These are phyloP conservation scores for Tolypocladium pustulatum DNA, from an alignment of 2,329 filamentous ascomycete species.

Conservation along the genomic window DNA sequence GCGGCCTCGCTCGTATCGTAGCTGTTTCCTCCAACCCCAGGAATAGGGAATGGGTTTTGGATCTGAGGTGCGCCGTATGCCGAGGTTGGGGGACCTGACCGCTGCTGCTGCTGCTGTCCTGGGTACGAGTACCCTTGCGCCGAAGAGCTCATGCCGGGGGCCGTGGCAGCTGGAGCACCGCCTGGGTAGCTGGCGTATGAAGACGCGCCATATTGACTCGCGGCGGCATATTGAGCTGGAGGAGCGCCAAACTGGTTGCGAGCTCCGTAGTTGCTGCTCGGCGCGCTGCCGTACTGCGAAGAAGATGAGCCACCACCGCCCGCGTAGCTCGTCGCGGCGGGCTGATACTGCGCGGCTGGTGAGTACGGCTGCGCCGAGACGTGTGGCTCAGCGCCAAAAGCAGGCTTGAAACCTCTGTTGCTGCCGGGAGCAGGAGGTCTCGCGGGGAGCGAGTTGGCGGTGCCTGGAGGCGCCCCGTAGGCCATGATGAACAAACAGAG, in stretches of 20 bases:
- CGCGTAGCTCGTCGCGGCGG: conserved; percentile 12
- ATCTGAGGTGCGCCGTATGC: conserved; percentile 54
- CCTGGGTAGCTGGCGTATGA: conserved; percentile 20
- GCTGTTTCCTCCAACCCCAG: conserved; percentile 34
- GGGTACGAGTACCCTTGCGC: conserved; percentile 12
- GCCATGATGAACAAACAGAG: conserved; percentile 60
- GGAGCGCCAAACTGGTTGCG: conserved; percentile 1
- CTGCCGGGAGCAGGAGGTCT: conserved; percentile 54
- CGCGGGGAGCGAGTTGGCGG: conserved; percentile 51
- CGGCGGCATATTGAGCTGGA: neutral
- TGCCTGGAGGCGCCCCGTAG: conserved; percentile 76
- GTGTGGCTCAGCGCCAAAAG: conserved; percentile 33
- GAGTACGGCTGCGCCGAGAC: conserved; percentile 27
- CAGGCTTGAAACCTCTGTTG: conserved; percentile 31
- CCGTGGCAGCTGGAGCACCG: conserved; percentile 18
- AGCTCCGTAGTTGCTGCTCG: neutral
- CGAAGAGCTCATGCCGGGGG: conserved; percentile 15
- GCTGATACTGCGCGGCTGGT: conserved; percentile 14
- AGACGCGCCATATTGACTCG: conserved; percentile 5
- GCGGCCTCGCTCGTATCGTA: conserved; percentile 76
- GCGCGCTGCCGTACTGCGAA: neutral
- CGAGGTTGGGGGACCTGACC: conserved; percentile 15
- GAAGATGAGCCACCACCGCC: neutral
- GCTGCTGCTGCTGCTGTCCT: conserved; percentile 22
- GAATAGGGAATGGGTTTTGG: conserved; percentile 68